Conservation (phyloP, 108 stramenopile genomes). For the Schizochytrium sp. region DNA sequence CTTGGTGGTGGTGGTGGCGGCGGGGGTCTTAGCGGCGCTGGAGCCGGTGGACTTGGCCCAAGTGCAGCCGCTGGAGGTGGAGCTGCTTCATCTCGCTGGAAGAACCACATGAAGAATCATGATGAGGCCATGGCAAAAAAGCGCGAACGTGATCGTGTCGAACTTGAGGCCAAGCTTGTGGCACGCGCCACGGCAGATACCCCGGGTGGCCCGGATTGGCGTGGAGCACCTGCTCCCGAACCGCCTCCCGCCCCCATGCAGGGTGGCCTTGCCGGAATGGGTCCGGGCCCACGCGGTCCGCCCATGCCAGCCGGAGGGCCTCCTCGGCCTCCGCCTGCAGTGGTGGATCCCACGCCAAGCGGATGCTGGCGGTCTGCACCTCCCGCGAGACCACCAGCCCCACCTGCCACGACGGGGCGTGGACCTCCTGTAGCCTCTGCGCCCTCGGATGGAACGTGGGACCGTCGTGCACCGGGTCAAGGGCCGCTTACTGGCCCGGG, state of each 20-base stretch:
- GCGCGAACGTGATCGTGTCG: neutral
- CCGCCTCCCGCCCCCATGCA: neutral
- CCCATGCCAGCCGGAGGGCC: neutral
- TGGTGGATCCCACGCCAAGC: neutral
- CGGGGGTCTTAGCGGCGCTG: neutral
- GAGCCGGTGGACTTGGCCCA: neutral
- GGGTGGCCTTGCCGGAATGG: neutral
- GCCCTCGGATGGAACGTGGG: neutral
- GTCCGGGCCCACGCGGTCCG: neutral
- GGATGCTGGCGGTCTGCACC: neutral
- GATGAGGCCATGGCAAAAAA: neutral
- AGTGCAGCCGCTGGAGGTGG: neutral
- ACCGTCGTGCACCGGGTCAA: neutral
- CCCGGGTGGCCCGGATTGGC: neutral
- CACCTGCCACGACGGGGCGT: neutral
- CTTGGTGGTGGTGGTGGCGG: neutral
- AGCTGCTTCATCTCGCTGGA: neutral
- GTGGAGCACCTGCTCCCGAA: neutral
- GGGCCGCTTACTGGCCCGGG: neutral
- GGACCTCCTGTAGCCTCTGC: neutral
- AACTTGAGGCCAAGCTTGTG: neutral
- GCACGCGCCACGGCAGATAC: neutral
- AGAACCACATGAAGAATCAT: neutral
- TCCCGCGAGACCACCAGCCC: neutral
- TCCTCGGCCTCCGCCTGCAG: neutral